Evolutionary conservation across 352 stramenopile genomes (phyloP).

Genomic region (Globisporangium nagaii): DNA sequence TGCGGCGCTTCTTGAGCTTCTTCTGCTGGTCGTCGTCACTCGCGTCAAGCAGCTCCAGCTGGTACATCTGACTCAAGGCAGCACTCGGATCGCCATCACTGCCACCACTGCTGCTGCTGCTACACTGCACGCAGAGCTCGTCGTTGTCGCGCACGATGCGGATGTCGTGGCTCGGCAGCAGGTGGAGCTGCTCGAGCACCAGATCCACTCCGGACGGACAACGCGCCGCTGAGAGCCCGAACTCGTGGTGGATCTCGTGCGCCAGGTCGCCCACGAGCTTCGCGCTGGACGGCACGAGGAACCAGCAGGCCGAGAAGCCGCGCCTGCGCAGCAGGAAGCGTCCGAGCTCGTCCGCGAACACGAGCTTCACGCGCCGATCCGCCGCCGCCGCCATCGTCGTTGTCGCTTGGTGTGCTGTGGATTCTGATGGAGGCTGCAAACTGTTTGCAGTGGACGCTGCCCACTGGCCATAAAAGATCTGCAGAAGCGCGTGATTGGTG

Average conservation of each 20-base stretch:
- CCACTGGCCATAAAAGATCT: not conserved
- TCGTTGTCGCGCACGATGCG: constrained; percentile 61
- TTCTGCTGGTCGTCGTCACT: not conserved
- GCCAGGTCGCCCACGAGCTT: constrained; percentile 59
- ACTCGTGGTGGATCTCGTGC: constrained; percentile 48
- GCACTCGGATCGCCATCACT: not conserved
- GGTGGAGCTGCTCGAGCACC: constrained; percentile 46
- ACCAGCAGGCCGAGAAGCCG: constrained; percentile 66
- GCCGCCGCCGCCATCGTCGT: constrained; percentile 8
- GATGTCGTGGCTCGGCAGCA: constrained; percentile 54
- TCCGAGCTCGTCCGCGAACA: constrained; percentile 51
- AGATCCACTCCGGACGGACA: constrained; percentile 53
- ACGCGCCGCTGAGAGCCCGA: constrained; percentile 28
- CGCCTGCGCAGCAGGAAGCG: constrained; percentile 33
- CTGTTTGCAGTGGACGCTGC: not conserved
- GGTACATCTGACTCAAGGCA: not conserved
- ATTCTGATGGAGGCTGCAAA: not conserved
- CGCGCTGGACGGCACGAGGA: constrained; percentile 36
- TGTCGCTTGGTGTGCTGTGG: not conserved
- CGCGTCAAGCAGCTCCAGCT: not conserved
- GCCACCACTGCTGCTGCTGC: not conserved
- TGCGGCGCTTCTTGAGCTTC: not conserved
- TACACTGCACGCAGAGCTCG: constrained; percentile 45
- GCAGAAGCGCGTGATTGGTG: not conserved
- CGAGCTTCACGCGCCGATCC: constrained; percentile 38